Percentiles rank a stretch among this genome's conserved stretches.
Evolutionary conservation across 768 basidiomycete species (phyloP).

Genomic region (Nevesoporus exiguus): DNA sequence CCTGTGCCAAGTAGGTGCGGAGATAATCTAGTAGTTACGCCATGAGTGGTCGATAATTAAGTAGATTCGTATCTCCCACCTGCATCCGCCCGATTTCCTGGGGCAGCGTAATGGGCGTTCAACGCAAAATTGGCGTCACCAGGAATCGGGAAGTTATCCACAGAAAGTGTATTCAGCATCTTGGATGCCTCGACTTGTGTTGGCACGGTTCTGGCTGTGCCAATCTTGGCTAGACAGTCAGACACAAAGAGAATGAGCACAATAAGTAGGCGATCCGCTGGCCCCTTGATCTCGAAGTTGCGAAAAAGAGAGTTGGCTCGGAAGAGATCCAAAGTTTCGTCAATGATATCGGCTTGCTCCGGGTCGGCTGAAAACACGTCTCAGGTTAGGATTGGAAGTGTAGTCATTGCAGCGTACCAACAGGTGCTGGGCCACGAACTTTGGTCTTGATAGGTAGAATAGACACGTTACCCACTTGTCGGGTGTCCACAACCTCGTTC

Average conservation of each 20-base stretch:
- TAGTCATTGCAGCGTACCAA: constrained; percentile 44
- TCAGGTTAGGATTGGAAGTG: constrained; percentile 8
- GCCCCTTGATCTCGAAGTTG: constrained; percentile 99
- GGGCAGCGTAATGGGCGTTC: constrained; percentile 87
- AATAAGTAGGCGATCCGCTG: constrained; percentile 93
- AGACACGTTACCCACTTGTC: constrained; percentile 85
- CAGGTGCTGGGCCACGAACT: constrained; percentile 88
- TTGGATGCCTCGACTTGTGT: constrained; percentile 85
- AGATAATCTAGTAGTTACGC: constrained; percentile 68
- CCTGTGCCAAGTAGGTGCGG: constrained; percentile 87
- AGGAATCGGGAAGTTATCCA: constrained; percentile 91
- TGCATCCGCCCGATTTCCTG: constrained; percentile 70
- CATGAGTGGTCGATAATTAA: constrained; percentile 4
- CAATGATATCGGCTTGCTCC: constrained; percentile 81
- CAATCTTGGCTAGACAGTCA: constrained; percentile 92
- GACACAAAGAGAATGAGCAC: constrained; percentile 97
- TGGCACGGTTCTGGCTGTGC: constrained; percentile 61
- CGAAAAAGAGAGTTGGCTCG: constrained; percentile 98
- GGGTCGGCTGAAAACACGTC: constrained; percentile 59
- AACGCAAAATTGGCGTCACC: constrained; percentile 94
- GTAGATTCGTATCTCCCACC: constrained; percentile 48
- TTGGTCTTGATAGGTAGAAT: constrained; percentile 89
- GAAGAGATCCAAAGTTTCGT: constrained; percentile 95
- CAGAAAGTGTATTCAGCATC: constrained; percentile 83
- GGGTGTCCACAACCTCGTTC: constrained; percentile 79